Conservation (phyloP, 1,284 basidiomycete species). For the Rhodotorula sp. region DNA sequence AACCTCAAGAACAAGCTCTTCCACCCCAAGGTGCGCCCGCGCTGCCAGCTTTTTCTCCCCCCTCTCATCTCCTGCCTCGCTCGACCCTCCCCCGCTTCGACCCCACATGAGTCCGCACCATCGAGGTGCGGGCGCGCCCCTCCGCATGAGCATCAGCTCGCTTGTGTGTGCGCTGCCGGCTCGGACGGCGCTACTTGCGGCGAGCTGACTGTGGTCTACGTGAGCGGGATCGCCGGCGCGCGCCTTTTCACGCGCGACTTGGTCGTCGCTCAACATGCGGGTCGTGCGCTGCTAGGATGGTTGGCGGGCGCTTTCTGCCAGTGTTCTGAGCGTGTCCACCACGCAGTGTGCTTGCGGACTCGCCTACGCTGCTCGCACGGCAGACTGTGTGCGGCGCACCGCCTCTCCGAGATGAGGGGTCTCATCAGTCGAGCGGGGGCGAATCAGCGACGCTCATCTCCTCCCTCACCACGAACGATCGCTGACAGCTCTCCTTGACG, state of each 20-base stretch:
- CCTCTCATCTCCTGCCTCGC: not conserved
- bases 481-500: not conserved
- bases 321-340: not conserved
- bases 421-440: not conserved
- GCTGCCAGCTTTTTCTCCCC: not conserved
- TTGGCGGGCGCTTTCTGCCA: not conserved
- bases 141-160: too few species aligned
- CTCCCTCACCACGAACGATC: not conserved
- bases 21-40: slow-evolving; percentile 25
- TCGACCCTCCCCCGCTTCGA: not conserved
- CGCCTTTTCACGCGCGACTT: not conserved
- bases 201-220: too few species aligned
- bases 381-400: not conserved
- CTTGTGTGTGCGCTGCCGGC: not conserved
- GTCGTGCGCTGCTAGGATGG: too few species aligned
- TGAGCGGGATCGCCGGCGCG: not conserved
- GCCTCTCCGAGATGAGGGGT: not conserved
- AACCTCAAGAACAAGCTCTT: slow-evolving; percentile 30
- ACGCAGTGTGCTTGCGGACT: not conserved
- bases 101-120: not conserved
- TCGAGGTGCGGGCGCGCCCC: not conserved
- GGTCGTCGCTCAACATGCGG: not conserved
- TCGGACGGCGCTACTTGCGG: not conserved
- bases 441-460: not conserved
- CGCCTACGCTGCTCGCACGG: too few species aligned